Evolutionary conservation across 495 filamentous ascomycete genomes (phyloP).

Genomic region (Hypoxylon fuscum): DNA sequence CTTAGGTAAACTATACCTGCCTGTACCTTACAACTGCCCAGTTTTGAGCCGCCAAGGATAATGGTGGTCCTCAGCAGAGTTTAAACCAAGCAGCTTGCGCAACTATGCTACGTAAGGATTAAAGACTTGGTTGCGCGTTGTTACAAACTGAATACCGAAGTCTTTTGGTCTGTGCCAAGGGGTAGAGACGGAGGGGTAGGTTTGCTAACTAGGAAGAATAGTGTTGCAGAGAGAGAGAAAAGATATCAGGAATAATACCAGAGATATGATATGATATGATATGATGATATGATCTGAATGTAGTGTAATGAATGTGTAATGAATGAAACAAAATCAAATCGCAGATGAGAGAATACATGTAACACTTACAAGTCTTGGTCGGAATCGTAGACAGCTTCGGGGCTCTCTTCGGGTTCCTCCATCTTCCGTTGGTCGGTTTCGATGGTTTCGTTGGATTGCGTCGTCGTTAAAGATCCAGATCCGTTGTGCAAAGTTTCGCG

Average conservation of each 20-base stretch:
- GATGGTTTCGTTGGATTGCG: slow-evolving; percentile 33
- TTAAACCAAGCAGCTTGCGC: slow-evolving; percentile 4
- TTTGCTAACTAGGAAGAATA: slow-evolving; percentile 11
- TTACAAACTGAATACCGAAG: background rate
- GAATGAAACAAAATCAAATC: slow-evolving; percentile 10
- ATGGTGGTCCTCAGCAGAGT: background rate
- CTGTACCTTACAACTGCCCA: slow-evolving; percentile 2
- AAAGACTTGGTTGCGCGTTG: too few species aligned
- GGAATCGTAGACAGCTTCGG: slow-evolving; percentile 35
- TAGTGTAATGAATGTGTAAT: background rate
- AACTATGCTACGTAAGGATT: background rate
- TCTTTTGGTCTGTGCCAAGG: too few species aligned
- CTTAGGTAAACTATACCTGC: too few species aligned
- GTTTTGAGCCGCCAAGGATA: slow-evolving; percentile 7
- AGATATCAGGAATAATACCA: slow-evolving; percentile 5
- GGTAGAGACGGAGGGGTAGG: background rate
- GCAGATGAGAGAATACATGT: background rate
- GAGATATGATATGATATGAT: slow-evolving; percentile 12
- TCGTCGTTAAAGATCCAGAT: slow-evolving; percentile 41
- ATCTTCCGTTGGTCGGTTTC: slow-evolving; percentile 17
- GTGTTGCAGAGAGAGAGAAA: background rate
- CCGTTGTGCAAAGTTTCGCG: slow-evolving; percentile 35
- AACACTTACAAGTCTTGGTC: slow-evolving; percentile 42
- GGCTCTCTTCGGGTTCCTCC: slow-evolving; percentile 19
- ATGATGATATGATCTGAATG: slow-evolving; percentile 14